Evolutionary conservation across 345 rosid genomes (phyloP), one percentile per base, ranked within the genome.

Genomic region (Crucihimalaya himalaica): DNA sequence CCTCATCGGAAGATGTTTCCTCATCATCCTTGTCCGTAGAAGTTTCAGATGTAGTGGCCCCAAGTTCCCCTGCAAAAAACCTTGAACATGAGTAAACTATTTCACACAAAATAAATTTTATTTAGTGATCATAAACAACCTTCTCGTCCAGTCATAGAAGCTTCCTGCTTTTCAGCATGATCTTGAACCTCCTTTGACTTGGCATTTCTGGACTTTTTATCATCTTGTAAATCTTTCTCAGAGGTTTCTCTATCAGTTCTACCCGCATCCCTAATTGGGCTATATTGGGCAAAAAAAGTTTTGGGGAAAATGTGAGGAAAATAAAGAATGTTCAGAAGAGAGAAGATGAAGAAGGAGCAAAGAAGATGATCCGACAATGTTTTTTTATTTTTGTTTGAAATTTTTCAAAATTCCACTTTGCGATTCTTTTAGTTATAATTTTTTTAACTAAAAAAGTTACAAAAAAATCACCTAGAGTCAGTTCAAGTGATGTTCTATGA

Each of bases 211-310:
- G 68, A 51, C 15, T 69, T 76, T 54, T 70, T 70, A 45, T 10
- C 64, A 13, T 75, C 65, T 56, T 55, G 31, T 43, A 54, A 13
- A 3, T 7, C 50, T 75, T 23, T 62, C 53, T 69, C 66, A 42
- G 63, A 13, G 9, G 55, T 54, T 73, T 35, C 28, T 56, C 2
- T 35, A 23, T 66, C 79, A 32, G 43, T 48, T 68, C 66, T 20
- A 46, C 77, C 87, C 50, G 85, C 81, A 1, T 86, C 89, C 66
- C 83, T 72, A 53, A 80, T 78, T 50, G n/a, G n/a, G n/a, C n/a
- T n/a, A n/a, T n/a, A n/a, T n/a, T n/a, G n/a, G n/a, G n/a, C n/a
- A n/a, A n/a, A n/a, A n/a, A n/a, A n/a, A n/a, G n/a, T n/a, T n/a
- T n/a, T n/a, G n/a, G n/a, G n/a, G n/a, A n/a, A n/a, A n/a, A n/a